Conservation (phyloP, 1,139 yeast genomes). For the Hansenula anomala region DNA sequence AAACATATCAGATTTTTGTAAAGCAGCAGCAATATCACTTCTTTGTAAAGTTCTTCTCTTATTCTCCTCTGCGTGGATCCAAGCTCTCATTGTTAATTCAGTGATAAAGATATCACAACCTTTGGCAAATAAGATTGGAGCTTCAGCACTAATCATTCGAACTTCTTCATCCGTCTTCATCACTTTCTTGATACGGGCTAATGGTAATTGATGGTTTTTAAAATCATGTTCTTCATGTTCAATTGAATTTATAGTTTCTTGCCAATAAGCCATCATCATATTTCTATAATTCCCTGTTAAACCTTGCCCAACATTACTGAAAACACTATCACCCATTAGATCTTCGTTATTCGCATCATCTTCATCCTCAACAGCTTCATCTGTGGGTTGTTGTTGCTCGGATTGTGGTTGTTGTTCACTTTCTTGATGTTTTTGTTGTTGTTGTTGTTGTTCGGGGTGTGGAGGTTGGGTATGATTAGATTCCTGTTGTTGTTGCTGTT, state of each 20-base stretch:
- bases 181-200: conserved; percentile 87
- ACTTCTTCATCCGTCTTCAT: conserved; percentile 99
- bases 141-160: conserved; percentile 96
- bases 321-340: conserved; percentile 56
- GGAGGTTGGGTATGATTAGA: conserved; percentile 1
- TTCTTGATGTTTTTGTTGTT: background rate
- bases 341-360: conserved; percentile 28
- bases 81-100: conserved; percentile 95
- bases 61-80: conserved; percentile 97
- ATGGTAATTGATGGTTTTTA: conserved; percentile 88
- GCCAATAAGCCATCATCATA: conserved; percentile 96
- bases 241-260: conserved; percentile 84
- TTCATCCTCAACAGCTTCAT: background rate
- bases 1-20: conserved; percentile 94
- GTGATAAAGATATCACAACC: conserved; percentile 97
- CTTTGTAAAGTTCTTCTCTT: conserved; percentile 91
- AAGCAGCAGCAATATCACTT: conserved; percentile 91
- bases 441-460: conserved; percentile 4
- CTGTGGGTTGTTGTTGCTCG: background rate
- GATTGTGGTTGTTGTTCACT: conserved; percentile 5
- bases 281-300: conserved; percentile 77
- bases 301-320: conserved; percentile 93
- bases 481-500: conserved; percentile 3
- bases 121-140: conserved; percentile 93
- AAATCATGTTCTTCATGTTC: conserved; percentile 90